Evolutionary conservation across 306 rosid species (phyloP), one percentile per base, ranked within the genome.

Genomic region (Cyclanthera cordifolia): DNA sequence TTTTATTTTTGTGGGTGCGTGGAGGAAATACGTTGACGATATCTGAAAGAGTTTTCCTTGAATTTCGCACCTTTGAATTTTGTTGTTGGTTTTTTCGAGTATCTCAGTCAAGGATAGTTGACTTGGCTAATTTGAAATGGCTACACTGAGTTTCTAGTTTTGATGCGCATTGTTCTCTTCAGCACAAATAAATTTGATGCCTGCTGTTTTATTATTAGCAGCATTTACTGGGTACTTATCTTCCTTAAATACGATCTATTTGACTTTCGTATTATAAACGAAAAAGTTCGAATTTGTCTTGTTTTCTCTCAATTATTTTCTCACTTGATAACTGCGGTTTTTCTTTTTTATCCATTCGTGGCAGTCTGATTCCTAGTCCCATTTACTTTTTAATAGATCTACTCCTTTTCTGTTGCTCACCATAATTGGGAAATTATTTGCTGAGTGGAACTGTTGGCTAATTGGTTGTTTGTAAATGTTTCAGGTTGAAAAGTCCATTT

Each of bases 221-320:
- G 56, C 76, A 75, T 77, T 76, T 60, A 72, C 68, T 60, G 68
- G 68, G 28, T 12, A 54, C n/a, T 60, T 60, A 76, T 45, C 64
- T 60, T 72, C 75, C 49, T 12, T 13, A 45, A 45, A 45, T 54
- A 41, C 66, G 57, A 81, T 77, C 77, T 83, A 83, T 78, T 76
- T 53, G 77, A 71, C 83, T 69, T 82, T 73, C 82, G 23, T 50
- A 45, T 86, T 30, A 82, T 81, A 59, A 69, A 43, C 58, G 25
- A 79, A 81, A 81, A 86, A 83, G 84, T 61, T 66, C 50, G n/a
- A 69, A 69, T 83, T 79, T 81, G 91, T 83, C 88, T 77, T 81
- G 77, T 83, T 77, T 70, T 74, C 48, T 30, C 69, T 69, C 71
- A 71, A 76, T 75, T 77, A 56, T 72, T 61, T 81, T 79, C 72